Base-by-base conservation (phyloP, 2,329 filamentous ascomycete species). In the Penicillium sp. region DNA sequence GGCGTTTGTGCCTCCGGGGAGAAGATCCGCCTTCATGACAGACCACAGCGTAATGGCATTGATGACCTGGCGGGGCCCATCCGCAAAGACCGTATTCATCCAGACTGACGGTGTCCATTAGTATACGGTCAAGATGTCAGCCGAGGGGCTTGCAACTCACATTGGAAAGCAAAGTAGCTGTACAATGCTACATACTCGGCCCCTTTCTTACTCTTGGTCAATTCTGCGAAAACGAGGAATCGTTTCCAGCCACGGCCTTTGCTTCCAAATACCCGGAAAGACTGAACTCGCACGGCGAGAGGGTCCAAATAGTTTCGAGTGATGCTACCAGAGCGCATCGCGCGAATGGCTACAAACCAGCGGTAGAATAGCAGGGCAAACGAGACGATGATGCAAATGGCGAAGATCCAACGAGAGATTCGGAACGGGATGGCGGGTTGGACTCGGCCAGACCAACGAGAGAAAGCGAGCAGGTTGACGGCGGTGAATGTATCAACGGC, bases 321-420 rank as follows among this genome's bases (percentile, higher is more conserved):
- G 27, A 97, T 85, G 50, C 90, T 89, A 39, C 87, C 87, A 42
- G 87, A 80, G 53, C 76, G 82, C 64, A 97, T 94, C 35, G 94
- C 87, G 31, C 84, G 81, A 46, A 84, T 70, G 17, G 91, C 89
- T 38, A 86, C 80, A 33, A 94, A 61, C 71, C 87, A 88, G 65
- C 94, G 86, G 57, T 85, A 93, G 11, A 71, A 74, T 18, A 94
- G 76, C 51, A 97, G 86, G 50, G 88, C 71, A 64, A 91, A 90
- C 7, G 90, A 97, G 23, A 93, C 75, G 49, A 97, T 84, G 60
- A 98, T 97, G 64, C 90, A 95, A 40, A 81, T 79, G 18, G 87
- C 85, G 63, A 97, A 98, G 63, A 98, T 90, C 89, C 90, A 96
- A 70, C 93, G 94, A 9, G 88, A 86, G 38, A 91, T 78, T 33